Base-by-base conservation (phyloP, 768 basidiomycete genomes). In the Dendrothele bispora region DNA sequence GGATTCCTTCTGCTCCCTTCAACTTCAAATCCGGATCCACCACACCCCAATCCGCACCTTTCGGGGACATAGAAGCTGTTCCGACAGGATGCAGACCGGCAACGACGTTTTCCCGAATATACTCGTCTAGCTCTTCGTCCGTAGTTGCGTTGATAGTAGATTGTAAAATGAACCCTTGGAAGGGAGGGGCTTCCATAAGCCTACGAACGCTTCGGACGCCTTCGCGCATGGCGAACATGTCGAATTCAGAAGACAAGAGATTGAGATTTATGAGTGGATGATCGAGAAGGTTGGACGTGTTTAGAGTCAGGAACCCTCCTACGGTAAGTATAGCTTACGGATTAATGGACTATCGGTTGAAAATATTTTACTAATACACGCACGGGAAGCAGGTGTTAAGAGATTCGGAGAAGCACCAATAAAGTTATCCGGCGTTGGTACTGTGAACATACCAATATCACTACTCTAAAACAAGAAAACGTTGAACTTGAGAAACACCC, bases 211-310 rank as follows among this genome's bases (percentile, higher is more conserved):
- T 40, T 22, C 49, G 46, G 30, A 60, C 36, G 5, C 48, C 59
- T 43, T 56, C 43, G 10, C 43, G 44, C 34, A 58, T 51, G 14
- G 39, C 47, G 18, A 48, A 47, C 11, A 52, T 41, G 36, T 58
- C 61, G 41, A 51, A 51, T 3, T 36, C 38, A 3, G 54, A 43
- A 34, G 24, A 49, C 34, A 69, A 65, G 61, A 77, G 72, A 46
- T 70, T 68, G 1, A 72, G 69, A 53, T 78, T 67, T 60, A 78
- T 74, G n/a, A 59, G 35, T 1, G 77, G 75, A 34, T 58, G 34
- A 35, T 61, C 62, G 58, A 76, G 75, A 18, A 71, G 62, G 50
- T 64, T 57, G 24, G 60, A 67, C 14, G 71, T 69, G 39, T 61
- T 70, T 51, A 74, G 39, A 10, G 54, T 52, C 5, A 61, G 22